Evolutionary conservation across 129 eudicot species (phyloP), one percentile per base, ranked within the genome.

Genomic region (Gnaphalium uliginosum): DNA sequence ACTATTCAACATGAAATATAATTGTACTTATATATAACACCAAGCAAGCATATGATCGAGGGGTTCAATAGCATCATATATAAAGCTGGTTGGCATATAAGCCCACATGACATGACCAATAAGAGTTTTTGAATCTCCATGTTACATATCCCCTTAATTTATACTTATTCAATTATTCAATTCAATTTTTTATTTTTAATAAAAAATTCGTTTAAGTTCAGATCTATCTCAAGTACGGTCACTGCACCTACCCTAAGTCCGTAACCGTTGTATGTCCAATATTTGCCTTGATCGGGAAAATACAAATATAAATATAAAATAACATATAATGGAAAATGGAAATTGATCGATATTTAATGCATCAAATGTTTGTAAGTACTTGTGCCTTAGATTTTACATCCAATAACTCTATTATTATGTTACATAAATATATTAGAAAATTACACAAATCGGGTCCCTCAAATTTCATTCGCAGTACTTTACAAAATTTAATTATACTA

Each of bases 111-210:
- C 58, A 51, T 51, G 58, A 51, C 58, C 58, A 51, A n/a, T 51
- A 51, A 51, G 6, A 35, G 69, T 27, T 63, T 74, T 58, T 69
- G 70, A 41, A 69, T 69, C 70, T 69, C 76, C 76, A 77, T 77
- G 81, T 77, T 77, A 59, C 71, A 63, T 69, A 71, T 71, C 22
- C 75, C 69, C 58, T 63, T n/a, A n/a, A n/a, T n/a, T 59, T 77
- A 13, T 46, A 69, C 30, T 78, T 39, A n/a, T n/a, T n/a, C n/a
- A n/a, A 70, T 78, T 22, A 43, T 70, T 65, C 13, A 27, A 24
- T 59, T 4, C n/a, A n/a, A n/a, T 59, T 22, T 8, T 58, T 56
- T 30, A 2, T 78, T 30, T 64, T 30, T 11, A n/a, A 2, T 25
- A 26, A 15, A 69, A 56, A 25, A 33, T 33, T 24, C 43, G 13